A percentile compares a stretch with the other conserved stretches of the same genome.
Evolutionary conservation across 202 grass and related monocot genomes (phyloP).

Genomic region (Eragrostis tef): DNA sequence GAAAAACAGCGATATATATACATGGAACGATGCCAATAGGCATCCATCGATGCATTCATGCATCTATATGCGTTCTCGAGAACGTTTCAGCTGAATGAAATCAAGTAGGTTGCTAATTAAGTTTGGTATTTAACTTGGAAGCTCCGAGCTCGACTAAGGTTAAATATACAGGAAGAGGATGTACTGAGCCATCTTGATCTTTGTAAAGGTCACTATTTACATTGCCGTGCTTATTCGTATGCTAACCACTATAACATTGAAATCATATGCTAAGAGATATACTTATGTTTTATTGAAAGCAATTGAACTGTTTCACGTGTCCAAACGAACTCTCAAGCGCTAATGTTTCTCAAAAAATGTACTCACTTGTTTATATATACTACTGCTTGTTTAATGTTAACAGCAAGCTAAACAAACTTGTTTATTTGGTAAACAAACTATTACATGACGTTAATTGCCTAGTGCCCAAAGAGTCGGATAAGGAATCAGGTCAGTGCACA

Average conservation of each 20-base stretch:
- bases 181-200: background rate
- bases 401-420: background rate
- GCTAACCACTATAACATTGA: background rate
- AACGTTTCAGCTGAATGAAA: no score
- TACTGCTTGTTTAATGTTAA: no score
- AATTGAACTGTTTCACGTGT: background rate
- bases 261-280: background rate
- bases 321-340: no score
- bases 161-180: background rate
- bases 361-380: no score
- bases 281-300: background rate
- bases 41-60: no score
- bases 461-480: constrained; percentile 38
- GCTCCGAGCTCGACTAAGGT: background rate
- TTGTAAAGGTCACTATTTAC: background rate
- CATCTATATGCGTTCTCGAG: no score
- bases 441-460: background rate
- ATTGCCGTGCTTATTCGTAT: no score
- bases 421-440: background rate
- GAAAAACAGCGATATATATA: background rate
- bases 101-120: background rate
- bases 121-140: background rate
- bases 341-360: background rate
- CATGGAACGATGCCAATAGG: background rate
- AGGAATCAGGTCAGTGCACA: constrained; percentile 23